Evolutionary conservation across 2,329 filamentous ascomycete genomes (phyloP), one percentile per base, ranked within the genome.

Genomic region (Fusarium scirpi): DNA sequence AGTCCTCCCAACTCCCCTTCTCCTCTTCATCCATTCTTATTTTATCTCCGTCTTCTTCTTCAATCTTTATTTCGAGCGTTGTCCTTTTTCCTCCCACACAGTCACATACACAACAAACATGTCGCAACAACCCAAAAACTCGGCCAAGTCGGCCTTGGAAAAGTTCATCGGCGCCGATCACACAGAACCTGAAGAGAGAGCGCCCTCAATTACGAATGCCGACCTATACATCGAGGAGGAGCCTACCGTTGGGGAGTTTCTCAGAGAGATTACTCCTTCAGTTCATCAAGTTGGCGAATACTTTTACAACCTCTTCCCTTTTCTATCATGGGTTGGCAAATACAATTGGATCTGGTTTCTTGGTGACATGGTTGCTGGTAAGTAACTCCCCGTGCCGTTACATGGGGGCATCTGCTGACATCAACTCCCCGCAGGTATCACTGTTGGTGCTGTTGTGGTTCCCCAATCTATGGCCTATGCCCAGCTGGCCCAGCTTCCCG

Each of bases 381-480:
- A 72, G 79, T 70, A 44, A 34, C 40, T 53, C 25, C 45, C 55
- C 24, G 52, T 54, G 4, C 24, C 6, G 25, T 41, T 34, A 43
- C 48, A 56, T 45, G 43, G 53, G 47, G 60, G 20, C 25, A 46
- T 55, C 46, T 25, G 55, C 73, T 78, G 57, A 79, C 63, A 46
- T 58, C 25, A 51, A 41, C 69, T 22, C 49, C 51, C 58, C 53
- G 52, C 15, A 82, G 79, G 79, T 53, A 71, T 79, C 38, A 86
- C 85, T 18, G 84, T 86, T 56, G 85, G 85, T 61, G 84, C 84
- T 55, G 85, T 87, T 6, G 85, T 86, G 52, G 84, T 87, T n/a
- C 85, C 85, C 4, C 85, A 87, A 73, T 82, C 82, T 44, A 87
- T 87, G 85, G 85, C 85, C 5, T 87, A 87, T 59, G 85, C 85